phyloP scores from a whole-genome alignment of 2,329 filamentous ascomycete genomes.

The Fusarium denticulatum region DNA sequence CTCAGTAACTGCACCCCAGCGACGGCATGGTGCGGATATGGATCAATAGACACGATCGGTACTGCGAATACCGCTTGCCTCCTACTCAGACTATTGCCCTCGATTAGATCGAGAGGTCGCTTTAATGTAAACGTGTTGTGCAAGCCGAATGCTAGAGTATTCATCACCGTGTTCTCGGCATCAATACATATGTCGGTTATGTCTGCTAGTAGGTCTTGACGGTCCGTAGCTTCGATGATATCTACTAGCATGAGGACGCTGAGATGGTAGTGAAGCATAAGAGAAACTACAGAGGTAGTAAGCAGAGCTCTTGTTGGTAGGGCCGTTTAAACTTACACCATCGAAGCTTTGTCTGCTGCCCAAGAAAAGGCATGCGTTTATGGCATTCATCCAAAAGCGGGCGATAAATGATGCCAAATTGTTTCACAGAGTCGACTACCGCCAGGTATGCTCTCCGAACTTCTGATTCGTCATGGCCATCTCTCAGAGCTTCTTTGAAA shows the following conservation, averaged over 20 bases:
- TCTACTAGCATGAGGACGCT: conserved; percentile 47
- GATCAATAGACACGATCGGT: conserved; percentile 47
- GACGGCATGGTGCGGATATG: conserved; percentile 47
- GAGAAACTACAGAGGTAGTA: conserved; percentile 34
- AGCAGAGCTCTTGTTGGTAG: not conserved
- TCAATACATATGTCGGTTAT: conserved; percentile 40
- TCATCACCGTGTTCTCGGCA: conserved; percentile 47
- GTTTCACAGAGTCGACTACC: conserved; percentile 41
- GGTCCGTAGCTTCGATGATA: conserved; percentile 44
- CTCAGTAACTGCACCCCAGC: conserved; percentile 45
- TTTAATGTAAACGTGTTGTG: conserved; percentile 41
- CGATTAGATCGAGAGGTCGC: not conserved
- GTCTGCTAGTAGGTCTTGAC: conserved; percentile 40
- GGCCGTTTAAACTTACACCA: conserved; percentile 37
- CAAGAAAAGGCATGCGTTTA: conserved; percentile 45
- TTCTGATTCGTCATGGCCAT: conserved; percentile 46
- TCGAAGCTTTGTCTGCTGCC: conserved; percentile 45
- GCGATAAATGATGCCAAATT: conserved; percentile 44
- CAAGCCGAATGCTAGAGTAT: conserved; percentile 45
- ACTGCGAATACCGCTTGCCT: conserved; percentile 27
- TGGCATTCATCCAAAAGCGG: conserved; percentile 45
- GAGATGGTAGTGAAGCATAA: conserved; percentile 49
- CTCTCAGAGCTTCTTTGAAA: conserved; percentile 47
- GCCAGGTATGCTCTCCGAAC: conserved; percentile 41
- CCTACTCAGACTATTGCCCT: not conserved